Conservation (phyloP, 148 eudicot genomes). For the Spergularia marina region DNA sequence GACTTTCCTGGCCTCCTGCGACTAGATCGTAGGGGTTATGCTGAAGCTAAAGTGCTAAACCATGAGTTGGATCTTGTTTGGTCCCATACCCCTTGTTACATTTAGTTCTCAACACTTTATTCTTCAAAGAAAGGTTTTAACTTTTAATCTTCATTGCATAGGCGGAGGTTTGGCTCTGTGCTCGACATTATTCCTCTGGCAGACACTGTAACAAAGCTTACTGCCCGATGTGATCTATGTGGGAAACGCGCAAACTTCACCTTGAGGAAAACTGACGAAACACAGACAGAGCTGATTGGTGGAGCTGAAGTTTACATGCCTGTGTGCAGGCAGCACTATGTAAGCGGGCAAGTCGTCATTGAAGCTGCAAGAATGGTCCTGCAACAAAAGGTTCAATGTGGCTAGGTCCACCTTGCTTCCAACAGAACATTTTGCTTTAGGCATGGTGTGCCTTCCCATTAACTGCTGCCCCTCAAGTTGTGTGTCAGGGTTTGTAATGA, state of each 20-base stretch:
- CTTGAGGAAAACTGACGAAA: slow-evolving; percentile 82
- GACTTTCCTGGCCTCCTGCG: neutral
- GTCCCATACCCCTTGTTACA: too few species aligned
- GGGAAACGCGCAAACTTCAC: slow-evolving; percentile 82
- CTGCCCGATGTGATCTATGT: slow-evolving; percentile 83
- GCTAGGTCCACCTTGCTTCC: slow-evolving; percentile 6
- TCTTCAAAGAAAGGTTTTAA: too few species aligned
- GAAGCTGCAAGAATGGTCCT: slow-evolving; percentile 61
- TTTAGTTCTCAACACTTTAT: too few species aligned
- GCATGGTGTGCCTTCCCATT: neutral
- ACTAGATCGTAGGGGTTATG: neutral
- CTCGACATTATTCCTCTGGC: slow-evolving; percentile 90
- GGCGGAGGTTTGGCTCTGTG: slow-evolving; percentile 89
- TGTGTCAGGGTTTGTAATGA: too few species aligned
- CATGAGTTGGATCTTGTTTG: too few species aligned
- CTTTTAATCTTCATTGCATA: slow-evolving; percentile 20
- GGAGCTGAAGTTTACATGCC: slow-evolving; percentile 98
- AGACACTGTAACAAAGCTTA: slow-evolving; percentile 80
- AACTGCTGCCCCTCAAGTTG: neutral
- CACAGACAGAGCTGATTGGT: slow-evolving; percentile 75
- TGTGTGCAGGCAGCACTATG: slow-evolving; percentile 87
- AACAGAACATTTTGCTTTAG: neutral
- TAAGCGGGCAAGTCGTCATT: slow-evolving; percentile 76
- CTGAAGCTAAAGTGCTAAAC: too few species aligned
- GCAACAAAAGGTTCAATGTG: slow-evolving; percentile 59